Base-by-base conservation (phyloP, 2,329 filamentous ascomycete genomes). In the Curvularia sp. region DNA sequence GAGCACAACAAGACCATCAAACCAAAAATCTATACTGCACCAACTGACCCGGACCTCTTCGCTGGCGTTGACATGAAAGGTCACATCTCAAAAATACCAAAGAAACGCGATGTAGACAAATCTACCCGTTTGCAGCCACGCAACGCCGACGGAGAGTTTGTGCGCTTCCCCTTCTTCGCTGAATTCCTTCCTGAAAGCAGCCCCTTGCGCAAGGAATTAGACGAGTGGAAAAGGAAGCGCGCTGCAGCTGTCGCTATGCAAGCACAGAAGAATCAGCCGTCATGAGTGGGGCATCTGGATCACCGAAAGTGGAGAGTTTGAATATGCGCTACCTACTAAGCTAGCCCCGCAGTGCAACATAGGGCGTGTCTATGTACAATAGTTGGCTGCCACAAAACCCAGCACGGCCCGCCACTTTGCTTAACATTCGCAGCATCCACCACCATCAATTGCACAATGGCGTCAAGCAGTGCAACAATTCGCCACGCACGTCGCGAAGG, bases 401-500 rank as follows among this genome's bases (percentile, higher is more conserved):
- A 13, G 33, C 31, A 24, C 26, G 5, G 5, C 22, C 33, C n/a
- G 8, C 4, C n/a, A 30, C 12, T 8, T 20, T 13, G 18, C 12
- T 2, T 20, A 3, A 30, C 5, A 28, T 20, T 22, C 22, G 28
- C 30, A 52, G 20, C 30, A 22, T 15, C 18, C 22, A 26, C 1
- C 5, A 13, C n/a, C 10, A 28, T 12, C 10, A 18, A 56, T 24
- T 18, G 5, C 26, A 62, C 53, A 63, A 77, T 76, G 73, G 55
- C 68, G 48, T 68, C 69, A 18, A 57, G 63, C 51, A 63, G 58
- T 53, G 65, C 75, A n/a, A 75, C 74, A 24, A 81, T 89, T 67
- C 83, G 85, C 52, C 84, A 88, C 61, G 88, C 88, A 7, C 83
- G 82, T 24, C 83, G 83, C 22, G 81, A 87, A 81, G 87, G 87